phyloP scores from a whole-genome alignment of 805 yeast species.

The Blastobotrys terrestris region DNA sequence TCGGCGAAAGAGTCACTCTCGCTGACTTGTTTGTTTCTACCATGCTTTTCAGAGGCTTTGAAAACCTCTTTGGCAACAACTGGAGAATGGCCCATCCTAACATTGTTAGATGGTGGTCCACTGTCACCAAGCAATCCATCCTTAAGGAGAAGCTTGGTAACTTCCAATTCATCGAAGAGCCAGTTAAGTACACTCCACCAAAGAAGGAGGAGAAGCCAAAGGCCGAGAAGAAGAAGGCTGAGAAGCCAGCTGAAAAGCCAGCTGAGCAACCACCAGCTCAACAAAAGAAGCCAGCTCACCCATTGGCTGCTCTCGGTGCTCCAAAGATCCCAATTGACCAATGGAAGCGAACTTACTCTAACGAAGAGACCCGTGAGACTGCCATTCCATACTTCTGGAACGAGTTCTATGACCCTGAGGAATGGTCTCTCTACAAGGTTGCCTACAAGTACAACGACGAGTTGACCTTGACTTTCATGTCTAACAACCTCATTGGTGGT shows the following conservation, averaged over 20 bases:
- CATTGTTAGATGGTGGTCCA: slow-evolving; percentile 64
- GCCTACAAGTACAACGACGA: slow-evolving; percentile 98
- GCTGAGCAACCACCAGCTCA: slow-evolving; percentile 43
- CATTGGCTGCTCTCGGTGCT: slow-evolving; percentile 76
- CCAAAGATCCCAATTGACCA: slow-evolving; percentile 67
- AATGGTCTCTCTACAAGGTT: slow-evolving; percentile 93
- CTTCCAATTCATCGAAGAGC: slow-evolving; percentile 56
- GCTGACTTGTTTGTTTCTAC: slow-evolving; percentile 61
- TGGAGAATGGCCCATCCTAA: slow-evolving; percentile 62
- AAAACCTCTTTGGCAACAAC: slow-evolving; percentile 52
- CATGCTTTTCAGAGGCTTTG: slow-evolving; percentile 48
- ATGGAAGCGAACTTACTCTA: slow-evolving; percentile 95
- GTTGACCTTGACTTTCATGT: slow-evolving; percentile 94
- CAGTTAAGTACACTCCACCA: slow-evolving; percentile 63
- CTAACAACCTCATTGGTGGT: slow-evolving; percentile 96
- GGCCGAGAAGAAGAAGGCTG: slow-evolving; percentile 33
- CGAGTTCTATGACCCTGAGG: slow-evolving; percentile 80
- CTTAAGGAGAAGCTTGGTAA: slow-evolving; percentile 45
- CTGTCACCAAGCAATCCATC: slow-evolving; percentile 42
- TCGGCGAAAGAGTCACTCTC: slow-evolving; percentile 56
- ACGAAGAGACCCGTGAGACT: slow-evolving; percentile 90
- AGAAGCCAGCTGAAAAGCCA: slow-evolving; percentile 34
- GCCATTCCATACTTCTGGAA: slow-evolving; percentile 98
- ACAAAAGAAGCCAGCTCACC: slow-evolving; percentile 84
- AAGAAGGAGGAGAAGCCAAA: slow-evolving; percentile 65